These are phyloP conservation scores for Ogataea dorogensis DNA, from an alignment of 805 yeast species.

Conservation along the genomic window DNA sequence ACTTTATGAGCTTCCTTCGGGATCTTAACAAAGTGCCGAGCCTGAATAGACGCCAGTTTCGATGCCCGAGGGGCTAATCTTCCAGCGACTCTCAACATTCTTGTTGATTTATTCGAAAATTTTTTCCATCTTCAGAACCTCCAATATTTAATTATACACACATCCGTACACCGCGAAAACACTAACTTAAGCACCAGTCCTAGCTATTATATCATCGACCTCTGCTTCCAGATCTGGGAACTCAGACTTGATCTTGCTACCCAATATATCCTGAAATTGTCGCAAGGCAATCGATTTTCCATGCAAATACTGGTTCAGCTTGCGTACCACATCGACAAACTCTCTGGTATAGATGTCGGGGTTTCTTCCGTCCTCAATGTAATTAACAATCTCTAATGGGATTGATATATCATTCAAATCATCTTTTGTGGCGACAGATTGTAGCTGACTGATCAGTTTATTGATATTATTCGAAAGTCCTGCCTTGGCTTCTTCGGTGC, in stretches of 20 bases:
- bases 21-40: neutral
- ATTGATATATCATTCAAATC: constrained; percentile 45
- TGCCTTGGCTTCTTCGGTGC: constrained; percentile 74
- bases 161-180: constrained; percentile 9
- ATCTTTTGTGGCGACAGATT: constrained; percentile 32
- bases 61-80: constrained; percentile 2
- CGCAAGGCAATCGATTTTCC: constrained; percentile 71
- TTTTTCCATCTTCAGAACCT: constrained; percentile 1
- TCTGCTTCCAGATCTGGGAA: constrained; percentile 70
- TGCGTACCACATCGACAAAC: constrained; percentile 90
- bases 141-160: constrained; percentile 1
- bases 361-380: constrained; percentile 94
- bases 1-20: constrained; percentile 3
- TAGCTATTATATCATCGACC: constrained; percentile 52
- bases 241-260: constrained; percentile 66
- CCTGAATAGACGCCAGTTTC: constrained; percentile 1
- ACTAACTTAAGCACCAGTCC: constrained; percentile 6
- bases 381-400: constrained; percentile 84
- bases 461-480: constrained; percentile 48
- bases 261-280: constrained; percentile 60
- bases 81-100: constrained; percentile 6
- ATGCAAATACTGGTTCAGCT: constrained; percentile 81
- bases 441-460: constrained; percentile 38
- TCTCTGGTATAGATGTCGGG: constrained; percentile 97
- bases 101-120: constrained; percentile 7